Percentiles rank a stretch among this genome's conserved stretches.
These are phyloP conservation scores for Nitzschia putrida DNA, from an alignment of 108 stramenopile species.

Conservation along the genomic window DNA sequence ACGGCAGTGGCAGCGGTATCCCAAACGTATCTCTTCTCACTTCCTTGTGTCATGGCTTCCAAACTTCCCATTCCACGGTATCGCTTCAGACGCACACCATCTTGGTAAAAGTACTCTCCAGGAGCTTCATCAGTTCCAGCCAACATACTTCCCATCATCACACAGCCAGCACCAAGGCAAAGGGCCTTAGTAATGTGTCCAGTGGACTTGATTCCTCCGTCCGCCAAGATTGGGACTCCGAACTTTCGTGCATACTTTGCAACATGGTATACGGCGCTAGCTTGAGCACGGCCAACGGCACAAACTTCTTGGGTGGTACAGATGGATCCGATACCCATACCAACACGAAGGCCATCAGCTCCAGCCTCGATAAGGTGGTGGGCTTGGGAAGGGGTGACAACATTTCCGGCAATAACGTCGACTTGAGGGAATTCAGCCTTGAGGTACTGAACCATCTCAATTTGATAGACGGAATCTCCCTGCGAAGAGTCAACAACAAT, in stretches of 20 bases:
- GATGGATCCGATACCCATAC: constrained; percentile 99
- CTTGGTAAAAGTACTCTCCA: constrained; percentile 99
- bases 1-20: constrained; percentile 79
- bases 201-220: constrained; percentile 97
- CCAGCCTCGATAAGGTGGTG: constrained; percentile 97
- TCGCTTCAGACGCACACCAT: constrained; percentile 98
- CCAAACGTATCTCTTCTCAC: constrained; percentile 98
- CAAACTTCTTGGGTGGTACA: constrained; percentile 99
- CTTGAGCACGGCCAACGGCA: constrained; percentile 98
- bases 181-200: constrained; percentile 99
- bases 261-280: constrained; percentile 98
- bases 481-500: constrained; percentile 99
- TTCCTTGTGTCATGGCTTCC: constrained; percentile 98
- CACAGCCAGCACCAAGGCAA: constrained; percentile 95
- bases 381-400: constrained; percentile 96
- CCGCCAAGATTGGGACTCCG: constrained; percentile 97
- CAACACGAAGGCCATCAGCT: constrained; percentile 99
- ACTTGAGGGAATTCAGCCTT: constrained; percentile 85
- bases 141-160: constrained; percentile 99
- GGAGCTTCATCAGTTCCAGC: constrained; percentile 99
- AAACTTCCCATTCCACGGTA: constrained; percentile 99
- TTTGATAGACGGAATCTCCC: constrained; percentile 98
- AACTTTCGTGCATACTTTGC: constrained; percentile 89
- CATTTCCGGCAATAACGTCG: constrained; percentile 99
- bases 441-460: constrained; percentile 94